Evolutionary conservation across 495 filamentous ascomycete genomes (phyloP).

Genomic region (Talaromyces wortmannii): DNA sequence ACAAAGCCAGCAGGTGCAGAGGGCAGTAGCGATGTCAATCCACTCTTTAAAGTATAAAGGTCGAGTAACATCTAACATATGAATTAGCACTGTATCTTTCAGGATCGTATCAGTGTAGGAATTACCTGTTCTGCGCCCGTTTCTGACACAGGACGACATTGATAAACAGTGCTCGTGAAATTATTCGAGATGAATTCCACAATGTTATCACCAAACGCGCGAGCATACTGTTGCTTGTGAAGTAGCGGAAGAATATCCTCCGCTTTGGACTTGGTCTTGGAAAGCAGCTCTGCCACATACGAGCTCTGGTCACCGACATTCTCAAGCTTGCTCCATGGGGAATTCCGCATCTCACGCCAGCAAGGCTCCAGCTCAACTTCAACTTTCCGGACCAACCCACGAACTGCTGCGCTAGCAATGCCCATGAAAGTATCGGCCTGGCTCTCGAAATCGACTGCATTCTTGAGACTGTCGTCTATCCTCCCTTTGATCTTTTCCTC

Average conservation of each 20-base stretch:
- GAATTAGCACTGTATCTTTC: not conserved
- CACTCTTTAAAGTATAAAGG: slow-evolving; percentile 83
- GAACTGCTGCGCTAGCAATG: slow-evolving; percentile 81
- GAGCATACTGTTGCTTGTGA: slow-evolving; percentile 89
- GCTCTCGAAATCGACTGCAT: slow-evolving; percentile 77
- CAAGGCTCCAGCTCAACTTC: slow-evolving; percentile 75
- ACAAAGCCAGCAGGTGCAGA: slow-evolving; percentile 58
- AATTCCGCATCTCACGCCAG: slow-evolving; percentile 97
- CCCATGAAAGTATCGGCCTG: slow-evolving; percentile 95
- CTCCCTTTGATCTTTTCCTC: slow-evolving; percentile 91
- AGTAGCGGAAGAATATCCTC: slow-evolving; percentile 69
- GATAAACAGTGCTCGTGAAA: slow-evolving; percentile 78
- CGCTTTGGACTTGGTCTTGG: slow-evolving; percentile 58
- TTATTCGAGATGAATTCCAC: slow-evolving; percentile 76
- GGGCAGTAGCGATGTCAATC: slow-evolving; percentile 45
- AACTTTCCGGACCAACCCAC: slow-evolving; percentile 74
- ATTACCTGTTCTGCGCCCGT: slow-evolving; percentile 88
- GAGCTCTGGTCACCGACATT: slow-evolving; percentile 92
- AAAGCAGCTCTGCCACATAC: slow-evolving; percentile 76
- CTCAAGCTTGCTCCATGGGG: slow-evolving; percentile 91
- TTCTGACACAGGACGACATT: slow-evolving; percentile 83
- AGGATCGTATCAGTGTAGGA: not conserved
- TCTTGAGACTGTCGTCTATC: slow-evolving; percentile 69
- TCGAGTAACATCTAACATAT: slow-evolving; percentile 76
- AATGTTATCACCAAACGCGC: slow-evolving; percentile 90